Conservation (phyloP, 495 filamentous ascomycete genomes). For the Pseudevernia furfuracea region DNA sequence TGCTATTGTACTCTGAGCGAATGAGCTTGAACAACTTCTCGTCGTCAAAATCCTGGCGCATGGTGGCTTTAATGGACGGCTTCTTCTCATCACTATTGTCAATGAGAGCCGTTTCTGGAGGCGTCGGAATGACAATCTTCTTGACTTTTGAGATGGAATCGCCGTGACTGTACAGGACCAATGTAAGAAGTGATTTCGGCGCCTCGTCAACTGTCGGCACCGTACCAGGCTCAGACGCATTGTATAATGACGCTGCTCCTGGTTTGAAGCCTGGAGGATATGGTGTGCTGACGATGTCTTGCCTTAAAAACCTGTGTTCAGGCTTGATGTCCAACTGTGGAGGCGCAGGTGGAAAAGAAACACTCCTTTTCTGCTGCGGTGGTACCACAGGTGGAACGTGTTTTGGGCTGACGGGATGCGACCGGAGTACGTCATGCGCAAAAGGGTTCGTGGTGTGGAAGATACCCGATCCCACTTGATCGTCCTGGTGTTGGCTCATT, state of each 20-base stretch:
- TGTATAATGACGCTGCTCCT: background rate
- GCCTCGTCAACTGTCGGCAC: background rate
- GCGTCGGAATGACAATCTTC: conserved; percentile 15
- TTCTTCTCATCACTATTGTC: conserved; percentile 10
- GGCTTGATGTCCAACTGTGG: conserved; percentile 13
- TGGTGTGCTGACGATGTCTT: conserved; percentile 28
- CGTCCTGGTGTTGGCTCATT: background rate
- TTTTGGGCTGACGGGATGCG: conserved; percentile 9
- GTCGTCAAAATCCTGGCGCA: conserved; percentile 25
- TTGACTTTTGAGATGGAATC: conserved; percentile 19
- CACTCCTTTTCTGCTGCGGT: conserved; percentile 14
- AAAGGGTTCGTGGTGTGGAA: conserved; percentile 11
- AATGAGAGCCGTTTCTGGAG: conserved; percentile 4
- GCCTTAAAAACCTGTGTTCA: conserved; percentile 12
- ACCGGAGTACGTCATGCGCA: background rate
- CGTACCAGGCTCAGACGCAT: background rate
- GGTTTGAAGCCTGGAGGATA: conserved; percentile 20
- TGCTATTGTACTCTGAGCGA: conserved; percentile 15
- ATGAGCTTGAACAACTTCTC: conserved; percentile 25
- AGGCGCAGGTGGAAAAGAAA: conserved; percentile 21
- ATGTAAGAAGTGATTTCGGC: conserved; percentile 11
- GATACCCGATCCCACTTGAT: background rate
- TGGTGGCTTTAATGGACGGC: conserved; percentile 7
- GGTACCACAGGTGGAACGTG: background rate
- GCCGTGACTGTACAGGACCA: conserved; percentile 20